Evolutionary conservation across 73 alveolate genomes (phyloP).

Genomic region (Paramecium octaurelia): DNA sequence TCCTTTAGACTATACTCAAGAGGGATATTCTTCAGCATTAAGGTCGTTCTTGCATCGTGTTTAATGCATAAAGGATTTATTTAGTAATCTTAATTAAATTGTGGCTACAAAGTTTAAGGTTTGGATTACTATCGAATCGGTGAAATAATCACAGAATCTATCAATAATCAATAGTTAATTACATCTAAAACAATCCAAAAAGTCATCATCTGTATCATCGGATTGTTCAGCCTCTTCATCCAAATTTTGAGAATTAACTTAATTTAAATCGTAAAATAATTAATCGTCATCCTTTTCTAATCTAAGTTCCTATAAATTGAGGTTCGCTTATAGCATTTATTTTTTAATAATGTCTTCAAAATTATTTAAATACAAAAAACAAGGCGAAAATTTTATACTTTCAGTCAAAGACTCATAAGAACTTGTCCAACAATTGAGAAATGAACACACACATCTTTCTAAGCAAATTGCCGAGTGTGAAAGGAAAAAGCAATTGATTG

Average conservation of each 20-base stretch:
- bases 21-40: conserved; percentile 15
- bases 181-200: neutral
- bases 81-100: neutral
- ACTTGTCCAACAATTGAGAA: neutral
- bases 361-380: conserved; percentile 22
- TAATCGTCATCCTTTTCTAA: neutral
- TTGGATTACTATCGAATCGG: neutral
- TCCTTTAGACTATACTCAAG: neutral
- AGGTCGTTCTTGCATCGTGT: conserved; percentile 11
- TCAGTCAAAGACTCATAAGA: neutral
- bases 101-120: neutral
- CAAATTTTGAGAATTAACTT: neutral
- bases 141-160: neutral
- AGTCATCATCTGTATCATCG: neutral
- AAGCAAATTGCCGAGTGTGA: neutral
- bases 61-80: neutral
- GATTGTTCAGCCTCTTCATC: neutral
- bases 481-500: neutral
- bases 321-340: neutral
- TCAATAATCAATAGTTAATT: neutral
- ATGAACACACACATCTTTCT: neutral
- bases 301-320: neutral
- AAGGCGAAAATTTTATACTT: neutral
- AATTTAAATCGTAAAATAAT: neutral
- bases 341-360: conserved; percentile 7